Evolutionary conservation across 805 yeast genomes (phyloP).

Genomic region (Soucietia sequanensis): DNA sequence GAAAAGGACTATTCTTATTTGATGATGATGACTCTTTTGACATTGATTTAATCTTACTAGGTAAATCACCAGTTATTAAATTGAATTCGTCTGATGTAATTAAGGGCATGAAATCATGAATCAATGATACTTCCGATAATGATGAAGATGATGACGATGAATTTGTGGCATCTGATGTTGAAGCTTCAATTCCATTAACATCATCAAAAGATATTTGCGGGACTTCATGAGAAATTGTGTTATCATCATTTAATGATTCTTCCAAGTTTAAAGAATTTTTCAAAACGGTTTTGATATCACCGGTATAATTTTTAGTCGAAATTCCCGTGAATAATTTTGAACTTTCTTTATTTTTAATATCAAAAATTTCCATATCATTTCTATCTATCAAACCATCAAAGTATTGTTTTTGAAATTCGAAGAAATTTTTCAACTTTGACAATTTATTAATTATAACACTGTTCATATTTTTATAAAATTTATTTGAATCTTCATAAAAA

Average conservation of each 20-base stretch:
- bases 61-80: conserved; percentile 39
- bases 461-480: conserved; percentile 31
- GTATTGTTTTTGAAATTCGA: conserved; percentile 33
- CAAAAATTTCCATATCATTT: conserved; percentile 16
- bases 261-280: conserved; percentile 10
- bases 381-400: conserved; percentile 20
- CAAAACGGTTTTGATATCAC: conserved; percentile 29
- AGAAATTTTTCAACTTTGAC: conserved; percentile 36
- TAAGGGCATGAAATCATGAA: conserved; percentile 44
- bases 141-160: conserved; percentile 5
- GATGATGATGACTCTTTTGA: conserved; percentile 9
- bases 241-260: conserved; percentile 2
- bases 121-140: conserved; percentile 8
- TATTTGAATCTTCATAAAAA: conserved; percentile 39
- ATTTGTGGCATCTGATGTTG: too few relatives aligned
- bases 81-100: conserved; percentile 36
- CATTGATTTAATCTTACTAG: conserved; percentile 19
- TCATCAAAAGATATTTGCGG: too few relatives aligned
- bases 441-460: conserved; percentile 30
- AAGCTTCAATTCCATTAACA: conserved; percentile 2
- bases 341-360: conserved; percentile 21
- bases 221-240: too few relatives aligned
- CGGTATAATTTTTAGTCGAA: conserved; percentile 25
- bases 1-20: conserved; percentile 4
- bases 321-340: conserved; percentile 25